Conservation (phyloP, 805 yeast genomes). For the Ogataea pini region DNA sequence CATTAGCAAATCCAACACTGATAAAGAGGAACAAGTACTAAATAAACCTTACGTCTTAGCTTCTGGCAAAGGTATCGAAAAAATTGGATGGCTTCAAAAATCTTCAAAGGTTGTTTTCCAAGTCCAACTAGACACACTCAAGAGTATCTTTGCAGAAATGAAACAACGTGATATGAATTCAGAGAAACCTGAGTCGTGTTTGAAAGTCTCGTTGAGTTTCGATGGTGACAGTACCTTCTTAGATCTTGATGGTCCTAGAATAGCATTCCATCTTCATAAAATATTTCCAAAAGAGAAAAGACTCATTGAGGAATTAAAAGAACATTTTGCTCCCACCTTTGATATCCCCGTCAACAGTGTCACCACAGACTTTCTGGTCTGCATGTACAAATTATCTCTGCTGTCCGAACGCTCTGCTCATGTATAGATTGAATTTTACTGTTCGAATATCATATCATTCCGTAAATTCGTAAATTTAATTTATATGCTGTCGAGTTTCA, state of each 20-base stretch:
- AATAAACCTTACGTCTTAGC: neutral
- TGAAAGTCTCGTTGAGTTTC: neutral
- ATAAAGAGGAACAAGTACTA: constrained; percentile 3
- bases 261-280: neutral
- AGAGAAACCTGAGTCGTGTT: neutral
- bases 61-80: neutral
- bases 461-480: neutral
- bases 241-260: neutral
- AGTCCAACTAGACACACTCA: constrained; percentile 9
- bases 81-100: constrained; percentile 14
- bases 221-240: neutral
- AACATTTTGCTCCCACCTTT: neutral
- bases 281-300: neutral
- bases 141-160: constrained; percentile 3
- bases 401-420: constrained; percentile 1
- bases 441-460: neutral
- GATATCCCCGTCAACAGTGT: neutral
- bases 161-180: neutral
- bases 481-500: constrained; percentile 30
- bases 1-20: neutral
- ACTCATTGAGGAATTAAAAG: neutral
- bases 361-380: constrained; percentile 1
- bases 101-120: constrained; percentile 11
- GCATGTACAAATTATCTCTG: neutral
- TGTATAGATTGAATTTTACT: neutral